Evolutionary conservation across 164 flowering plant species (phyloP), one percentile per base, ranked within the genome.

Genomic region (Protea cynaroides): DNA sequence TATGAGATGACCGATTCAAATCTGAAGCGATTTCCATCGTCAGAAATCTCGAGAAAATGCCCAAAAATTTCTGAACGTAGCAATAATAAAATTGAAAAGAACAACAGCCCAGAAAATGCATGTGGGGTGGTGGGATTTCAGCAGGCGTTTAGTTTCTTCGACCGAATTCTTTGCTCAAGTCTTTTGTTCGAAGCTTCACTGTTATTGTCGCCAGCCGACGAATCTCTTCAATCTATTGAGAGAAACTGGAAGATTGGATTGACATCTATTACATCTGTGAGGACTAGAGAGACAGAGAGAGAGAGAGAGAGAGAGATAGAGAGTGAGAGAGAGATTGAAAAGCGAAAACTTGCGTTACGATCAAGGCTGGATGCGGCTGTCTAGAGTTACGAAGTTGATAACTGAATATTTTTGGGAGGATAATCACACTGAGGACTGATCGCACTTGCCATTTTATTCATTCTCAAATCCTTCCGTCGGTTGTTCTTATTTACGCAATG

Each of bases 1-100:
- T 44, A 15, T 64, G 44, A 55, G 52, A 50, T 62, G 75, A 51
- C 59, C 64, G 21, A 76, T 69, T 79, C 64, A 77, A 61, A 58
- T 29, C 62, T 14, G 77, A 71, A 50, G 62, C 67, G 61, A 23
- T 59, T 13, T 74, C 78, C 83, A 76, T 72, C 40, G 66, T 25
- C 2, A 65, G 15, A 58, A 74, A 49, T 12, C 46, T 40, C 22
- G 75, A 67, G 0, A 23, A 58, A 58, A 21, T 38, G 17, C 34
- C 51, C 58, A 47, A 68, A 55, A 68, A 62, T 70, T 65, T 46
- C 53, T 23, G 24, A 44, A 70, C 69, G 25, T 64, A 73, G 61
- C 73, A 71, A 8, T 34, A 18, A 7, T 69, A 36, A 12, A 69
- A 29, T n/a, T 74, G 62, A 15, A 66, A 56, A 64, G 43, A 55